phyloP scores from a whole-genome alignment of 352 stramenopile species.

The Phytophthora hybrid region DNA sequence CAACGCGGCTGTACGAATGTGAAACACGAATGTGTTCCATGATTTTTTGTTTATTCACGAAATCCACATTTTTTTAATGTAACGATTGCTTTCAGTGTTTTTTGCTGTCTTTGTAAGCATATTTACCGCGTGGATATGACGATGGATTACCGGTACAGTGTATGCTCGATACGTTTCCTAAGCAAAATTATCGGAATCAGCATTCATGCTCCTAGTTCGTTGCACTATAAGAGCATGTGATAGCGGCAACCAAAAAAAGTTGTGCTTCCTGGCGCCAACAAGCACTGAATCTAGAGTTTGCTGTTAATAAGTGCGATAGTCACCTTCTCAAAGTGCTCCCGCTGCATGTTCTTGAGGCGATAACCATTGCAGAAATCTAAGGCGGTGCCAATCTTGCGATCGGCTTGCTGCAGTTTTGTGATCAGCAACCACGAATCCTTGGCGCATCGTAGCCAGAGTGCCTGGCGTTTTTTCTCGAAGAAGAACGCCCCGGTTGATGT shows the following conservation, averaged over 20 bases:
- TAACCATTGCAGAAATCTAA: conserved; percentile 87
- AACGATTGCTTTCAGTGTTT: no score
- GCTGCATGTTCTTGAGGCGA: conserved; percentile 71
- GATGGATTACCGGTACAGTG: no score
- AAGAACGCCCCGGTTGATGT: conserved; percentile 58
- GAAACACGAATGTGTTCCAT: no score
- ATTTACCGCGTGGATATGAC: no score
- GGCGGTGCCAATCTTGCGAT: conserved; percentile 66
- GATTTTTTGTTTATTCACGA: no score
- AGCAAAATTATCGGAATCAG: no score
- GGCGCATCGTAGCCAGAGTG: conserved; percentile 74
- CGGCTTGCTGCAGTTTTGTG: conserved; percentile 71
- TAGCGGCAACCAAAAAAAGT: no score
- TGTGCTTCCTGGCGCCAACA: no score
- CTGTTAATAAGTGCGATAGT: conserved; percentile 17
- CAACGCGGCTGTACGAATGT: no score
- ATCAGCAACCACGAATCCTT: conserved; percentile 70
- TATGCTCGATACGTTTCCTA: no score
- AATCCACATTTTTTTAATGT: no score
- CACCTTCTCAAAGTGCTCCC: conserved; percentile 52
- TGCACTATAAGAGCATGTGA: not conserved
- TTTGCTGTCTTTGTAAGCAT: no score
- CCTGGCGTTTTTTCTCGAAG: conserved; percentile 79
- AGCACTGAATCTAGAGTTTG: conserved; percentile 28
- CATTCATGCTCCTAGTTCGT: not conserved